Percentiles rank a stretch among this genome's conserved stretches.
These are phyloP conservation scores for Grifola frondosa DNA, from an alignment of 1,284 basidiomycete species.

Conservation along the genomic window DNA sequence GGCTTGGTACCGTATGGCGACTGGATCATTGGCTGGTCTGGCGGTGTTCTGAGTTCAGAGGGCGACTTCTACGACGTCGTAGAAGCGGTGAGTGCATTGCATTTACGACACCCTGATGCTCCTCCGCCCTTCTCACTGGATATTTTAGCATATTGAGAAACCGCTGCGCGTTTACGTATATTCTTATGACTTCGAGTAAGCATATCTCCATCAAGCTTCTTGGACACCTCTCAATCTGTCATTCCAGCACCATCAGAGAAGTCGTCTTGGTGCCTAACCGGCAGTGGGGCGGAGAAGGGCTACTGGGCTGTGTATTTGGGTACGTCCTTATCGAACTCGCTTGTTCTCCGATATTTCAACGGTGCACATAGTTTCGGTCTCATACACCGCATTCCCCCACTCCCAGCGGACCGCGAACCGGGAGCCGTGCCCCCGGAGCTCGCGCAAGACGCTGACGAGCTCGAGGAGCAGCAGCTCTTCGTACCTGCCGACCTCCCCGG, in stretches of 20 bases:
- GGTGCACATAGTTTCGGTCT: slow-evolving; percentile 66
- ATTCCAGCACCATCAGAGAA: slow-evolving; percentile 78
- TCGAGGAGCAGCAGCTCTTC: slow-evolving; percentile 62
- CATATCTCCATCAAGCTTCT: slow-evolving; percentile 18
- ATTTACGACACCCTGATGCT: slow-evolving; percentile 13
- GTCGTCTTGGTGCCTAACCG: slow-evolving; percentile 92
- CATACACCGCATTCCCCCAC: slow-evolving; percentile 85
- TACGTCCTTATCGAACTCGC: slow-evolving; percentile 38
- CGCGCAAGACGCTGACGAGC: slow-evolving; percentile 42
- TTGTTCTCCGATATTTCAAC: neutral
- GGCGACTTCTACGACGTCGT: slow-evolving; percentile 97
- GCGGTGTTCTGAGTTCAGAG: slow-evolving; percentile 89
- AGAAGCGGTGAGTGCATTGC: slow-evolving; percentile 66
- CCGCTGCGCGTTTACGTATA: slow-evolving; percentile 94
- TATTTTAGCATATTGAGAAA: slow-evolving; percentile 82
- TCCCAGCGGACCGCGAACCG: slow-evolving; percentile 51
- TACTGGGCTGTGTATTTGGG: slow-evolving; percentile 94
- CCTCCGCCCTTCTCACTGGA: slow-evolving; percentile 5
- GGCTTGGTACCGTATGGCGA: slow-evolving; percentile 87
- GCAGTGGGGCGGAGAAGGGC: slow-evolving; percentile 94
- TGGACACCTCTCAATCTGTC: slow-evolving; percentile 9
- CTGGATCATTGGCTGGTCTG: slow-evolving; percentile 93
- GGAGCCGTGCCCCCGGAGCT: slow-evolving; percentile 56
- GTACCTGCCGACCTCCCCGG: slow-evolving; percentile 61
- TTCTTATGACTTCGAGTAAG: slow-evolving; percentile 95